Evolutionary conservation across 805 yeast species (phyloP).

Genomic region (Wickerhamomyces subpelliculosus): DNA sequence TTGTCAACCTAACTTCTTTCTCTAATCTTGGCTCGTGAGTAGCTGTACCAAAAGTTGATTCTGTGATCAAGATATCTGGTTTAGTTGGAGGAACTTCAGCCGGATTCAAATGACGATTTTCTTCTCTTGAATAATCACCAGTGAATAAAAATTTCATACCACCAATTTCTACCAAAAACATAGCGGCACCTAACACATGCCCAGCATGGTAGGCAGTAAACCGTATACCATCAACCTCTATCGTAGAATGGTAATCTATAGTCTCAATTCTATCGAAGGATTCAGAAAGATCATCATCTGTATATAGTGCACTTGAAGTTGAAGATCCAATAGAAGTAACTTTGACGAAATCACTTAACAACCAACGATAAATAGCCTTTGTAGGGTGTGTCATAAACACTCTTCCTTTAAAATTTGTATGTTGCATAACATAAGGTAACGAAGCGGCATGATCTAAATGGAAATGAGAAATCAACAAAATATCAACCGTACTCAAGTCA

Average conservation of each 20-base stretch:
- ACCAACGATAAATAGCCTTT: conserved; percentile 95
- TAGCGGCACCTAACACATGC: conserved; percentile 98
- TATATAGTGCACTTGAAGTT: conserved; percentile 42
- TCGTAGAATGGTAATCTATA: conserved; percentile 90
- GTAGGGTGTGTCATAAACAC: conserved; percentile 99
- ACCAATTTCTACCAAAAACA: conserved; percentile 93
- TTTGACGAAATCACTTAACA: conserved; percentile 86
- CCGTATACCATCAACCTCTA: conserved; percentile 88
- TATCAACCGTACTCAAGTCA: conserved; percentile 81
- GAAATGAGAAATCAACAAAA: conserved; percentile 85
- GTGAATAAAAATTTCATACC: conserved; percentile 86
- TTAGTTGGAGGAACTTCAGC: conserved; percentile 88
- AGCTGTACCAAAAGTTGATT: conserved; percentile 96
- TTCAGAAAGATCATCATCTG: conserved; percentile 83
- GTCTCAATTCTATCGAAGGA: conserved; percentile 91
- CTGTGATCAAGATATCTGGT: conserved; percentile 89
- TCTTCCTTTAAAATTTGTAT: conserved; percentile 88
- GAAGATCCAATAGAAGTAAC: conserved; percentile 60
- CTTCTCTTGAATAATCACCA: conserved; percentile 95
- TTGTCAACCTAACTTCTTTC: conserved; percentile 76
- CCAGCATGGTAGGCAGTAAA: conserved; percentile 99
- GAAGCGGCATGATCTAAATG: conserved; percentile 98
- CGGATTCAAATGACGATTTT: conserved; percentile 87
- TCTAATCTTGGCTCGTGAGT: conserved; percentile 88
- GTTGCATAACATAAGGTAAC: conserved; percentile 95